Conservation (phyloP, 1,284 basidiomycete species). For the Leccinum huronense region DNA sequence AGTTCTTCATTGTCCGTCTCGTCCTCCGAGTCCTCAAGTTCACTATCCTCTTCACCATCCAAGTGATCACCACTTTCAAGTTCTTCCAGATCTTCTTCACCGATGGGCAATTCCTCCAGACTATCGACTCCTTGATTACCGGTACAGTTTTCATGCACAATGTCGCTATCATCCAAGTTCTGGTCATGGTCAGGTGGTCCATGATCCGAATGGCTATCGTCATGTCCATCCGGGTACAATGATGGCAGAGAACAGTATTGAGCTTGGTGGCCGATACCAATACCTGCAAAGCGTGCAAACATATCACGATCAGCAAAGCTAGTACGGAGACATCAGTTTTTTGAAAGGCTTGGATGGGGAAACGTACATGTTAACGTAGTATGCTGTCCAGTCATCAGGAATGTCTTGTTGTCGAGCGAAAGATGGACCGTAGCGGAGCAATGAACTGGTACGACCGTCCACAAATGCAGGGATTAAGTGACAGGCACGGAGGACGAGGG, state of each 20-base stretch:
- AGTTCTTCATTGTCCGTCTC: too few species aligned
- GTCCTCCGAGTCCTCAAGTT: too few species aligned
- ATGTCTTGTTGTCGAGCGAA: background rate
- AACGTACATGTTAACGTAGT: background rate
- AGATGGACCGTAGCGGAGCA: background rate
- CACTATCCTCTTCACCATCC: too few species aligned
- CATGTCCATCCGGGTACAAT: background rate
- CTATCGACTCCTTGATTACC: background rate
- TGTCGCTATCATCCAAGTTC: background rate
- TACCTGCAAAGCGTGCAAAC: background rate
- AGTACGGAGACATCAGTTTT: background rate
- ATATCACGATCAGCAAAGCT: background rate
- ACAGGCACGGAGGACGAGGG: constrained; percentile 12
- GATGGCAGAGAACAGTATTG: background rate
- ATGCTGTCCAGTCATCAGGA: background rate
- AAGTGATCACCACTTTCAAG: too few species aligned
- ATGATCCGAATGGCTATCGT: background rate
- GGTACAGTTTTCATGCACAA: background rate
- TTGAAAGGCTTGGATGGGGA: background rate
- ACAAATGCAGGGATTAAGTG: constrained; percentile 14
- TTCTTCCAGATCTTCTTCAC: too few species aligned
- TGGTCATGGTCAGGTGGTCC: background rate
- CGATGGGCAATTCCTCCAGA: background rate
- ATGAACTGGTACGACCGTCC: constrained; percentile 2
- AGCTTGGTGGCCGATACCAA: background rate